A percentile compares a stretch with the other conserved stretches of the same genome.
Conservation (phyloP, 257 asterid species). For the Osmanthus fragrans region DNA sequence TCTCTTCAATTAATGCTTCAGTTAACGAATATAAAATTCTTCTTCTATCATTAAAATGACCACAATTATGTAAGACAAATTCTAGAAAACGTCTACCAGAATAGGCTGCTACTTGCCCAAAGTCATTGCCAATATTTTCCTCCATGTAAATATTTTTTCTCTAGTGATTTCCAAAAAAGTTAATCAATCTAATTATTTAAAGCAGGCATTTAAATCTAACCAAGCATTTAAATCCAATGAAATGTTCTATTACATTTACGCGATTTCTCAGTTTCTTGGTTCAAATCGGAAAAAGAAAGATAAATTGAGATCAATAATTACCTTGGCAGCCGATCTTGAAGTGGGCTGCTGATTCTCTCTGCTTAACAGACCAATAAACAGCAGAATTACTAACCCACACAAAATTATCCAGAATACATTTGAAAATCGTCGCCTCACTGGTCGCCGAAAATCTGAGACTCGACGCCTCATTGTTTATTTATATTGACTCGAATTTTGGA, state of each 20-base stretch:
- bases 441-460: slow-evolving; percentile 82
- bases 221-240: background rate
- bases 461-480: slow-evolving; percentile 66
- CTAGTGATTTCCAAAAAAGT: background rate
- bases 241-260: background rate
- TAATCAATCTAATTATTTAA: background rate
- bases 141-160: background rate
- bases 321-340: slow-evolving; percentile 69
- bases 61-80: background rate
- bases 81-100: background rate
- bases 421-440: slow-evolving; percentile 70
- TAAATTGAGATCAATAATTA: slow-evolving; percentile 32
- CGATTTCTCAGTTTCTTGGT: background rate
- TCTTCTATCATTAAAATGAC: background rate
- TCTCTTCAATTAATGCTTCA: background rate
- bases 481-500: background rate
- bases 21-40: background rate
- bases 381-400: slow-evolving; percentile 58
- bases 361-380: slow-evolving; percentile 59
- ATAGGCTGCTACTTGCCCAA: background rate
- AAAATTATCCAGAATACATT: slow-evolving; percentile 62
- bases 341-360: slow-evolving; percentile 59
- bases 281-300: background rate
- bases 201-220: background rate
- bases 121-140: background rate